Base-by-base conservation (phyloP, 306 rosid genomes). In the Lathyrus tuberosus region DNA sequence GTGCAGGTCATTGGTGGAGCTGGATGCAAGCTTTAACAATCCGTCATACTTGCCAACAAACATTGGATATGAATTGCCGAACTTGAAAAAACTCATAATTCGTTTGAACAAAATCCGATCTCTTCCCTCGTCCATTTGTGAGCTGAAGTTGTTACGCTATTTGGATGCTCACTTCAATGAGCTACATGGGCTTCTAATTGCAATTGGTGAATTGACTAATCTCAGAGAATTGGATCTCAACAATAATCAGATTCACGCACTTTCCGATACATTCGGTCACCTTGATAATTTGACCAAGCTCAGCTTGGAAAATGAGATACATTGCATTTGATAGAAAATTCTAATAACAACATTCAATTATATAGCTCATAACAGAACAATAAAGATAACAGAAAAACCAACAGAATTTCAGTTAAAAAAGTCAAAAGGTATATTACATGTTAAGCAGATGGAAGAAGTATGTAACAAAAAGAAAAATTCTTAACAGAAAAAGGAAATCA, bases 141-240 rank as follows among this genome's bases (percentile, higher is more conserved):
- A 88, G 81, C 74, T 95, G 91, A 86, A 72, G 70, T 87, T 97
- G 35, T 43, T 95, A 76, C 80, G 83, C 79, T 79, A 56, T 74
- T 78, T 95, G 74, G 99, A 95, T 86, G 96, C 97, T 65, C 99
- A 89, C 80, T 89, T 95, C 73, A 94, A 94, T 49, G 96, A 94
- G 85, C 86, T 91, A 60, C 84, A 82, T 17, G 91, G 96, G 76
- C 91, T 94, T 82, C 99, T 97, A 4, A 37, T 67, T 6, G 86
- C 96, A 26, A 78, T 94, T 67, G 96, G 97, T 43, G 97, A 91
- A 67, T 83, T 94, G 81, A 78, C 78, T 70, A 91, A 82, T 83
- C 97, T 94, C 75, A 89, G 38, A 81, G 99, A 94, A 79, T 85
- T 94, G 73, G 96, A 94, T 65, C 87, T 94, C 65, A 88, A 97